Base-by-base conservation (phyloP, 2,329 filamentous ascomycete species). In the Didymella sp. region DNA sequence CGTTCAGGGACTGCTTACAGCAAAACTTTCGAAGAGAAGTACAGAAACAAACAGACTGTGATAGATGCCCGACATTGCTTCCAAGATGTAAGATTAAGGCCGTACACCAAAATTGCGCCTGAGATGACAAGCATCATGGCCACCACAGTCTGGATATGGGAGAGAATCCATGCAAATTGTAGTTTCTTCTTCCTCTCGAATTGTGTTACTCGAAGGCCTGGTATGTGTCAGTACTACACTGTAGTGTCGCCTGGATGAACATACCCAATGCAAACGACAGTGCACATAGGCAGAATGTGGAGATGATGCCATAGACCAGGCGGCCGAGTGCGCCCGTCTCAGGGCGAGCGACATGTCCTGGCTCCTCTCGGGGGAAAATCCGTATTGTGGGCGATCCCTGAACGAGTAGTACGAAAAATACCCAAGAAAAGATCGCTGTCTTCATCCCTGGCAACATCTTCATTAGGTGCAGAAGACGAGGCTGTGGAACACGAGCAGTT, bases 101-200 rank as follows among this genome's bases (percentile, higher is more conserved):
- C 42, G 27, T 44, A 44, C 13, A 44, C 42, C 12, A 44, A n/a
- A 4, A 44, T 31, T 9, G 42, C 42, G 8, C 42, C 42, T 21
- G 42, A 44, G 17, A 44, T 13, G n/a, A 44, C 42, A 31, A 44
- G 42, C 42, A 44, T 44, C 42, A 44, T 44, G 21, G 42, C 42
- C n/a, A 44, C 42, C 12, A 44, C 27, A 13, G 42, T 44, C 42
- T 44, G 42, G n/a, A 44, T 4, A 31, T 44, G 42, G 9, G 42
- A 44, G 7, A 44, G 27, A 6, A 30, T 21, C 42, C 42, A 44
- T 17, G 42, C 42, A 31, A 31, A 44, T 15, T 44, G 42, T 12
- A 44, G 13, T 15, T 31, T 44, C n/a, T 21, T 44, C 27, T 44
- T 44, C 17, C 27, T 44, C 25, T 44, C 42, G 8, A 44, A 44